Evolutionary conservation across 2,329 filamentous ascomycete genomes (phyloP).

Genomic region (Colletotrichum sp.): DNA sequence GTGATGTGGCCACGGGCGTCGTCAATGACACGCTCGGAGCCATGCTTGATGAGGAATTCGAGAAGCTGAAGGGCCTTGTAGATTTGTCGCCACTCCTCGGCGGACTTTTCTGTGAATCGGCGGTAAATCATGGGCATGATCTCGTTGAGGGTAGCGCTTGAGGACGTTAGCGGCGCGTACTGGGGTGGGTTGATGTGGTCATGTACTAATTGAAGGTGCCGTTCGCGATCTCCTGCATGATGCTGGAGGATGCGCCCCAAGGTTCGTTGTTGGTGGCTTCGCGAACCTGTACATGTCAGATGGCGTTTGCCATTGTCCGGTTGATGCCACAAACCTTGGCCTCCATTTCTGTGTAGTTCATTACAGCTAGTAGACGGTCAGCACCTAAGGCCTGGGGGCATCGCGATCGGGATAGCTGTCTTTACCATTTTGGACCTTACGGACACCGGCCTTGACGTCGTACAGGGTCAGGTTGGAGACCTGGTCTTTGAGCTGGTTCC

Average conservation of each 20-base stretch:
- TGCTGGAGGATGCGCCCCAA: slow-evolving; percentile 83
- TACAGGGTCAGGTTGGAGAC: slow-evolving; percentile 93
- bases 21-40: slow-evolving; percentile 95
- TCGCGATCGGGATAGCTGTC: slow-evolving; percentile 7
- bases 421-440: slow-evolving; percentile 96
- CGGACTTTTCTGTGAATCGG: slow-evolving; percentile 96
- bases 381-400: slow-evolving; percentile 7
- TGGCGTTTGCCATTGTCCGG: not conserved
- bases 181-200: not conserved
- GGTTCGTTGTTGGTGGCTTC: slow-evolving; percentile 99
- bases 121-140: slow-evolving; percentile 99
- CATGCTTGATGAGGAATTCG: slow-evolving; percentile 97
- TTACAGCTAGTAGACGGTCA: slow-evolving; percentile 71
- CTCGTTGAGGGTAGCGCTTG: slow-evolving; percentile 92
- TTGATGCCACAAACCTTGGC: slow-evolving; percentile 53
- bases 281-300: slow-evolving; percentile 68
- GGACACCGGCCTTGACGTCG: slow-evolving; percentile 92
- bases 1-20: slow-evolving; percentile 95
- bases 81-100: slow-evolving; percentile 98
- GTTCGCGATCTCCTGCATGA: slow-evolving; percentile 98
- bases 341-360: slow-evolving; percentile 98
- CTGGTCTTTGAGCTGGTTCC: slow-evolving; percentile 82
- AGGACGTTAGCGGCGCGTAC: not conserved
- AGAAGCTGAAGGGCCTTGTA: slow-evolving; percentile 98
- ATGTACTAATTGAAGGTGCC: slow-evolving; percentile 96